Conservation (phyloP, 371 early-diverging fungal genomes). For the Actinomortierella wolfii region DNA sequence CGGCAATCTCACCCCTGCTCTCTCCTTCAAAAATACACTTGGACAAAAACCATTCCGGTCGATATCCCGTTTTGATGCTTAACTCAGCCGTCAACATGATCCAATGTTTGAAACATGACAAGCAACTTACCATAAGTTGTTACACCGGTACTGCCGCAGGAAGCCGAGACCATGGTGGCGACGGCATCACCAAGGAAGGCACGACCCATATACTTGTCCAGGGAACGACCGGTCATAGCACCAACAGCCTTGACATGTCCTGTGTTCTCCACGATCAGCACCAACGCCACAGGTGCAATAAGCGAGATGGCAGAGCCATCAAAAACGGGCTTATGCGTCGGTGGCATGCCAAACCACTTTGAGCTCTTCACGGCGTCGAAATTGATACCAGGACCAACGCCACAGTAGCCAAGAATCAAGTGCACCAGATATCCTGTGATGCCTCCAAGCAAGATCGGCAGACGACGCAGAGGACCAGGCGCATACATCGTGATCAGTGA, state of each 20-base stretch:
- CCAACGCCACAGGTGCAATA: slow-evolving; percentile 54
- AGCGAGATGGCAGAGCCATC: slow-evolving; percentile 54
- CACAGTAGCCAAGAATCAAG: slow-evolving; percentile 49
- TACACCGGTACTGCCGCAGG: slow-evolving; percentile 56
- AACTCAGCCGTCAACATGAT: too few species aligned
- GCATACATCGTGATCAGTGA: slow-evolving; percentile 56
- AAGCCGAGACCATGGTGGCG: slow-evolving; percentile 56
- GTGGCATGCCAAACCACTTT: slow-evolving; percentile 48
- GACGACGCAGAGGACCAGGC: slow-evolving; percentile 48
- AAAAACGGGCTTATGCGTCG: slow-evolving; percentile 48
- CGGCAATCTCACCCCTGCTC: slow-evolving; percentile 3
- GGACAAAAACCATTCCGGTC: too few species aligned
- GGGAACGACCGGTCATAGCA: slow-evolving; percentile 51
- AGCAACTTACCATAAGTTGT: slow-evolving; percentile 52
- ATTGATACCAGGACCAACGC: slow-evolving; percentile 53
- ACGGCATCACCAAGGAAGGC: slow-evolving; percentile 63
- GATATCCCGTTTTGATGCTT: too few species aligned
- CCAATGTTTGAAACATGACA: too few species aligned
- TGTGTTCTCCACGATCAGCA: slow-evolving; percentile 49
- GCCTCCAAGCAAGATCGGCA: slow-evolving; percentile 59
- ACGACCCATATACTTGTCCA: slow-evolving; percentile 57
- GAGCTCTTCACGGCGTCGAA: slow-evolving; percentile 47
- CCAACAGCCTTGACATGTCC: slow-evolving; percentile 64
- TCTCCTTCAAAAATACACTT: too few species aligned
- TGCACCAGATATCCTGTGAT: slow-evolving; percentile 54